Evolutionary conservation across 108 stramenopile species (phyloP), one percentile per base, ranked within the genome.

Genomic region (Cyclotella distinguenda): DNA sequence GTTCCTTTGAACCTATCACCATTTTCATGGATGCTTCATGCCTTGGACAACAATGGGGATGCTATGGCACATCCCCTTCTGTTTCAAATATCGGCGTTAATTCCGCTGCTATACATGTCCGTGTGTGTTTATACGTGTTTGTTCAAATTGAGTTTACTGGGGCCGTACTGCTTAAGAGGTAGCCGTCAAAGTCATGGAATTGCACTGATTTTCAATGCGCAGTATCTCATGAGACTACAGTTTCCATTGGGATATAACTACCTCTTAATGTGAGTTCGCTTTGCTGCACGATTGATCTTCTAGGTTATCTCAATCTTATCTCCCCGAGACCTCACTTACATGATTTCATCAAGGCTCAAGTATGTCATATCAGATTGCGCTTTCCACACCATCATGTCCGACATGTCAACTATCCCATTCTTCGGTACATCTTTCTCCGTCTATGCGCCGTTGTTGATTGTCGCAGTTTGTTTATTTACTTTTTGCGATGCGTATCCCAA

Each of bases 141-240:
- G 10, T 81, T 83, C 43, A 72, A 78, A 52, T 64, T 86, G 43
- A 72, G 82, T 60, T 28, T 78, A n/a, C 70, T 86, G 48, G 81
- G 81, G 0, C 81, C 76, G 26, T 82, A 80, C 43, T 62, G 78
- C 34, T 57, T 85, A 1, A 40, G 81, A 33, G 75, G 78, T 6
- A 64, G 59, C 51, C 54, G 67, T 38, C 74, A 79, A 38, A 79
- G 78, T 51, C 64, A 61, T 60, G 82, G 82, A 5, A 69, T 80
- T 22, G 82, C 89, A 30, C 68, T 90, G 38, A 71, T 90, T 6
- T 85, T 90, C 72, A 93, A 90, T 77, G 89, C 89, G 19, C 83
- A 87, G 42, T 93, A 90, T 58, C 73, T 93, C 55, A 77, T 90
- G 13, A 61, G 83, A 38, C 51, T 87, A 18, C 87, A 88, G 55